Conservation (phyloP, 169 alveolate species). For the Cryptosporidium ubiquitum region DNA sequence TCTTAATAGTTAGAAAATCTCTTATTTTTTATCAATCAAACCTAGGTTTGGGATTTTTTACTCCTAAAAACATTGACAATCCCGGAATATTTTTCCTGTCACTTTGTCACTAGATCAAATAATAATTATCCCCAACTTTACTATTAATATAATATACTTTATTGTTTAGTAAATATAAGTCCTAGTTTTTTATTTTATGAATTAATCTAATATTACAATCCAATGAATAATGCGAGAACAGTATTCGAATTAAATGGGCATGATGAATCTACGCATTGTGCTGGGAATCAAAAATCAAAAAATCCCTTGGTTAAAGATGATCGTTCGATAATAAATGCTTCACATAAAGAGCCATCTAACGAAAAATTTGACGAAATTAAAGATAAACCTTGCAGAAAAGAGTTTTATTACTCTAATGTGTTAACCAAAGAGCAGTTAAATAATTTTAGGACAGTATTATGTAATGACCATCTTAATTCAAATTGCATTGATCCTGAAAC, state of each 20-base stretch:
- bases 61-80: neutral
- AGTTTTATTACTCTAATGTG: neutral
- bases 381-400: neutral
- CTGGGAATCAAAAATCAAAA: neutral
- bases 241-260: neutral
- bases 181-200: slow-evolving; percentile 6
- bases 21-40: neutral
- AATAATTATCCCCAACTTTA: neutral
- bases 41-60: slow-evolving; percentile 34
- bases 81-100: slow-evolving; percentile 9
- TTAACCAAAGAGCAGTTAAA: slow-evolving; percentile 34
- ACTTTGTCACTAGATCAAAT: slow-evolving; percentile 17
- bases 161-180: slow-evolving; percentile 8
- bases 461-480: slow-evolving; percentile 64
- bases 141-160: neutral
- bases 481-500: slow-evolving; percentile 65
- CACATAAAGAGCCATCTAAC: neutral
- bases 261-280: neutral
- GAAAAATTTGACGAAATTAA: neutral
- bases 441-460: slow-evolving; percentile 38
- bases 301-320: neutral
- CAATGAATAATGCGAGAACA: neutral
- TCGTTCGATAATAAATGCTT: neutral
- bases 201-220: neutral
- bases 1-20: neutral